These are phyloP conservation scores for Exobasidium rhododendri DNA, from an alignment of 1,284 basidiomycete species.

Conservation along the genomic window DNA sequence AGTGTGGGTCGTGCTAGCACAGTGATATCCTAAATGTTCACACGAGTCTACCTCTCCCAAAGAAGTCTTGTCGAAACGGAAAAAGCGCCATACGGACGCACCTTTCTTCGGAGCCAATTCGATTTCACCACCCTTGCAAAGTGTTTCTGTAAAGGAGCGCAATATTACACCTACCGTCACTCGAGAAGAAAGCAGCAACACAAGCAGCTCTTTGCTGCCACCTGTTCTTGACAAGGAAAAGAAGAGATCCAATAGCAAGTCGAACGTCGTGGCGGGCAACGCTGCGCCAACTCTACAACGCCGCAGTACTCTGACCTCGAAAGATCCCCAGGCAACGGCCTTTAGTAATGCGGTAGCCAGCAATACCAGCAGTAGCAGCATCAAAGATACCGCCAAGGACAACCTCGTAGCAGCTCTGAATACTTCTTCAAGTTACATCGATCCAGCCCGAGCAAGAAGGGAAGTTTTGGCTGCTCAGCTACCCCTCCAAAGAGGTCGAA, in stretches of 20 bases:
- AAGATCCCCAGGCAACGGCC: neutral
- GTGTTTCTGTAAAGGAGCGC: constrained; percentile 2
- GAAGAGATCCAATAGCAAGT: constrained; percentile 4
- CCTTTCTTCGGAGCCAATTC: neutral
- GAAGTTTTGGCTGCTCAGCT: constrained; percentile 27
- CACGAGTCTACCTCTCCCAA: constrained; percentile 15
- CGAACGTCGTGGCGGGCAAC: constrained; percentile 5
- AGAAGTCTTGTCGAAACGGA: neutral
- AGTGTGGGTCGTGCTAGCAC: too few species aligned
- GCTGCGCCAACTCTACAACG: constrained; percentile 4
- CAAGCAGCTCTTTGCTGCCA: neutral
- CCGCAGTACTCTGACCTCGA: neutral
- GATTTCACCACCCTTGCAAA: neutral
- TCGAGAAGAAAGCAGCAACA: neutral
- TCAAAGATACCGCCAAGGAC: neutral
- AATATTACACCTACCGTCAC: neutral
- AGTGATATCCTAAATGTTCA: too few species aligned
- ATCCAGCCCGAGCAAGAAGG: constrained; percentile 26
- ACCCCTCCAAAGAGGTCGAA: constrained; percentile 31
- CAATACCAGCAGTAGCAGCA: neutral
- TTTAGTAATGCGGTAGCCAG: neutral
- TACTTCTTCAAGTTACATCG: constrained; percentile 14
- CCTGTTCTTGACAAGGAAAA: neutral
- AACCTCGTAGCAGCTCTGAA: neutral
- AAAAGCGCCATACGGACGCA: neutral